These are phyloP conservation scores for Leccinum broughii DNA, from an alignment of 768 basidiomycete genomes.

Conservation along the genomic window DNA sequence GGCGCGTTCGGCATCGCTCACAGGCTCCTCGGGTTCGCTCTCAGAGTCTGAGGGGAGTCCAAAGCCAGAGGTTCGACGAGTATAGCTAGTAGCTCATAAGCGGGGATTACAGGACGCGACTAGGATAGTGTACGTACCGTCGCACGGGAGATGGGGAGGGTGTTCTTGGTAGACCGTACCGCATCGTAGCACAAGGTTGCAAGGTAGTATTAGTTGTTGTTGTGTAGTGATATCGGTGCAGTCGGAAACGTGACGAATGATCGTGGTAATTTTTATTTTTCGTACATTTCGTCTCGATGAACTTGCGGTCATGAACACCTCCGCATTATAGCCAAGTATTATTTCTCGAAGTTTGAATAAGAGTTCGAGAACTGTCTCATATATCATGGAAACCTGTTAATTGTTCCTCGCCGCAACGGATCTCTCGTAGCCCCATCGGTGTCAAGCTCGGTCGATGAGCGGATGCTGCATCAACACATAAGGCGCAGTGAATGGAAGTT, in stretches of 20 bases:
- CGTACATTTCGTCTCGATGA: background rate
- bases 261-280: background rate
- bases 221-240: slow-evolving; percentile 2
- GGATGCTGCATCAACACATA: background rate
- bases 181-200: slow-evolving; percentile 36
- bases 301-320: background rate
- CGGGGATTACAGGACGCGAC: slow-evolving; percentile 6
- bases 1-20: slow-evolving; percentile 40
- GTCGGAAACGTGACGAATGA: too few relatives aligned
- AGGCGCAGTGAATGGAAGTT: background rate
- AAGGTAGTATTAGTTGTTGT: background rate
- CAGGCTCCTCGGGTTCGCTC: slow-evolving; percentile 30
- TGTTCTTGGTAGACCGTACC: slow-evolving; percentile 55
- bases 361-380: background rate
- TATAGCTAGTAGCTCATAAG: slow-evolving; percentile 8
- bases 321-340: background rate
- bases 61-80: slow-evolving; percentile 50
- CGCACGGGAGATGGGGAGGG: slow-evolving; percentile 49
- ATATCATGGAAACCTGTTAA: background rate
- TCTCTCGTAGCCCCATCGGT: background rate
- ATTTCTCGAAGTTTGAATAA: background rate
- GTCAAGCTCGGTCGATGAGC: background rate
- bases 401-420: background rate
- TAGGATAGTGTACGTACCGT: slow-evolving; percentile 27
- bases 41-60: slow-evolving; percentile 54